Base-by-base conservation (phyloP, 257 asterid genomes). In the Coffea canephora region DNA sequence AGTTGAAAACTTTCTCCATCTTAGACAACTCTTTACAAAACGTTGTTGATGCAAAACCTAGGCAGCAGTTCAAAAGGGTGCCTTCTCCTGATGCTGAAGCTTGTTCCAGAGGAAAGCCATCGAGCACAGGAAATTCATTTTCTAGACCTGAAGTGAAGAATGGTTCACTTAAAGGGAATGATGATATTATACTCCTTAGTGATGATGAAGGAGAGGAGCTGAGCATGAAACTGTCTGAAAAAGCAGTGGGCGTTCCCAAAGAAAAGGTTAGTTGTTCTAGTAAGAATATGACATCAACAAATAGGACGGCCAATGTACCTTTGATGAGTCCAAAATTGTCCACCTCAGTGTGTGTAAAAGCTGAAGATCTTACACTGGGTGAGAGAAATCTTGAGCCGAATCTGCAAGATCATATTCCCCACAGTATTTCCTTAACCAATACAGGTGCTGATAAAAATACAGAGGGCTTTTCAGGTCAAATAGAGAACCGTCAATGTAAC, bases 161-260 rank as follows among this genome's bases (percentile, higher is more conserved):
- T 64, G 69, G 79, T 75, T 75, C 88, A n/a, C 34, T 49, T 79
- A 79, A 67, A 83, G 89, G 75, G 80, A 84, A 75, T 25, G 83
- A 83, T 79, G 89, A 87, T 75, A 87, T 89, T 79, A 84, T 93
- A 77, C 89, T 91, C 82, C 89, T 88, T 71, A 87, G 89, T 83
- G 98, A 88, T 77, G 98, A 93, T 64, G 98, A 93, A 82, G 91
- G 86, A 77, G 96, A 79, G 74, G 86, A 50, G 70, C 74, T 73
- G 48, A 78, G 45, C n/a, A 78, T 76, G 64, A 80, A 83, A 79
- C 77, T 88, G 84, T 83, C 87, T 74, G 79, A 73, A 68, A 78
- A 69, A 70, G 71, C 12, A 48, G 83, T 81, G 73, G 87, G 61
- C 64, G 69, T 77, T 76, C 75, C 85, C 46, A 83, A 62, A 50